A percentile compares a stretch with the other conserved stretches of the same genome.
phyloP scores from a whole-genome alignment of 768 basidiomycete genomes.

The Sporobolomyces phaffii region DNA sequence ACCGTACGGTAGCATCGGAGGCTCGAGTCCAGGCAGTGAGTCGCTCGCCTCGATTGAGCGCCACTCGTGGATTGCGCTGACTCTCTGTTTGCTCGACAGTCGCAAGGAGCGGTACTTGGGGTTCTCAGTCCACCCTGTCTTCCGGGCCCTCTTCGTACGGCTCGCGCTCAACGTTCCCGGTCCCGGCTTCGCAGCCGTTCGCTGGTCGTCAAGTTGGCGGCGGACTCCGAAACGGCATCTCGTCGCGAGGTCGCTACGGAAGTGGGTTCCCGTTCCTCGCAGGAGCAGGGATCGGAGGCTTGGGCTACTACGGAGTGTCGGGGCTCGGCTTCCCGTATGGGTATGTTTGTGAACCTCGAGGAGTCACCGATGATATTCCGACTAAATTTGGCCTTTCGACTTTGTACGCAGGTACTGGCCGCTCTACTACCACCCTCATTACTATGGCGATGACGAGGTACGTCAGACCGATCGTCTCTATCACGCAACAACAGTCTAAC shows the following conservation, averaged over 20 bases:
- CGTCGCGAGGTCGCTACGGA: background rate
- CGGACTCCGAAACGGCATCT: background rate
- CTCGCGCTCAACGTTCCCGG: background rate
- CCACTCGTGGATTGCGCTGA: background rate
- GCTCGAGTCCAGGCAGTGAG: background rate
- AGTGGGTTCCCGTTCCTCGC: background rate
- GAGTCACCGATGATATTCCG: background rate
- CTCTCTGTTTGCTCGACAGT: background rate
- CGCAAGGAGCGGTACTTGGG: background rate
- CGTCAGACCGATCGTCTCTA: too few species aligned
- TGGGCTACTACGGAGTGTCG: background rate
- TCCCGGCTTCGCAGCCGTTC: background rate
- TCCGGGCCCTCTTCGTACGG: constrained; percentile 1
- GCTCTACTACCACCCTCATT: constrained; percentile 10
- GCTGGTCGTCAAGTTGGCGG: background rate
- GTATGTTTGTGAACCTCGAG: background rate
- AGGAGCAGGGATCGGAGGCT: background rate
- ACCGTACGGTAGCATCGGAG: background rate
- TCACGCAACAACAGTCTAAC: too few species aligned
- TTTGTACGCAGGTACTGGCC: constrained; percentile 11
- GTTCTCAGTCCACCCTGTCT: constrained; percentile 4
- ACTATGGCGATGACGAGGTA: constrained; percentile 30
- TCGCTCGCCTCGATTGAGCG: background rate
- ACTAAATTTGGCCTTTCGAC: background rate
- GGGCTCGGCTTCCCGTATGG: background rate